Evolutionary conservation across 202 grass and related monocot species (phyloP), one percentile per base, ranked within the genome.

Genomic region (Zizania palustris): DNA sequence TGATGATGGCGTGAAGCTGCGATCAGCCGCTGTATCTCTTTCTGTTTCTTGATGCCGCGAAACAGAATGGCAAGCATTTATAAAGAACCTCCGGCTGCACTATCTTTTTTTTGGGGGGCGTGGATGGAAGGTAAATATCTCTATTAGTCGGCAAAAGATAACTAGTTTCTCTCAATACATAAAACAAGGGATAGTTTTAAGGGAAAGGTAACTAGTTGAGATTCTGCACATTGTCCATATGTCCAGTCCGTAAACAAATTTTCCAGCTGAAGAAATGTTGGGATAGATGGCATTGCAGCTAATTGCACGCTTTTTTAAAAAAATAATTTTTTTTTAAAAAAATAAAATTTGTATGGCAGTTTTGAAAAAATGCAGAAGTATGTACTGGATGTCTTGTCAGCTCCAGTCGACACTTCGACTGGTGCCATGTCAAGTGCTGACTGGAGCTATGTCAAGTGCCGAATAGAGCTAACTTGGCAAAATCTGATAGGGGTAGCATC

Each of bases 11-110:
- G 66, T 90, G 49, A 98, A 78, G 75, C 80, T 98, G 51, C 87
- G 87, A 22, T 98, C 89, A 13, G 91, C 89, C 73, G 91, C 95
- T 67, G 82, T 94, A 63, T 97, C 95, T 78, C 62, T 97, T 5
- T 94, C 95, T 3, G 39, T 94, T 45, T 72, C 80, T 16, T 97
- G 78, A 77, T 18, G 79, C 15, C 76, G 42, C 21, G 45, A 53
- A 70, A 62, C 8, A 35, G 18, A 46, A 65, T 21, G 34, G 13
- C 28, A 41, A 62, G 15, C n/a, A 71, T 50, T 48, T 61, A 5
- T 42, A 19, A 63, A 45, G 19, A 76, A 22, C 49, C 72, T 55
- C 42, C 11, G 51, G 38, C 78, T 51, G 61, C 48, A 72, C 6
- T 3, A 9, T 65, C 20, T 20, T 64, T 4, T 41, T 50, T 66